Evolutionary conservation across 2,329 filamentous ascomycete genomes (phyloP), one percentile per base, ranked within the genome.

Genomic region (Fusarium cyanostomum): DNA sequence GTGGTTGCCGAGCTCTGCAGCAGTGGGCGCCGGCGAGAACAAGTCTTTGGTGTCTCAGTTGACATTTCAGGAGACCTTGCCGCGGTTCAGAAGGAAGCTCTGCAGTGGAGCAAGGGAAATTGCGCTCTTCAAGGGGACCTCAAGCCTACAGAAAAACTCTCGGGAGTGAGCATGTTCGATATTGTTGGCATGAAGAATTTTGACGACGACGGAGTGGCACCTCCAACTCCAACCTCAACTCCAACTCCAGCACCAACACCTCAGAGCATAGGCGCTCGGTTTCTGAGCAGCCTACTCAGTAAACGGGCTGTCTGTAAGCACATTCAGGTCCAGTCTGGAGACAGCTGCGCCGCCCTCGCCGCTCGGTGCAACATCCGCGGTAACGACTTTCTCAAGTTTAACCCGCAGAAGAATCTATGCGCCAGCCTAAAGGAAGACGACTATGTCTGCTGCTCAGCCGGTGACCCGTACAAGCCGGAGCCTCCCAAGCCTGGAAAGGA

Each of bases 341-440:
- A 80, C 51, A 52, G 65, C 26, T 81, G 79, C 51, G 64, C 37
- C 4, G 35, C 71, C 1, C 63, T 81, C 2, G 76, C 76, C 1
- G 13, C 57, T 4, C 65, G 68, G 26, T 81, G 78, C 49, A 73
- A 76, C 7, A 78, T 82, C 28, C 72, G 74, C 0, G 58, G 56
- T 4, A 51, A 52, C 8, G 66, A 80, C n/a, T 75, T 80, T 27
- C 68, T 57, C 3, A 71, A 73, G 38, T 77, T 71, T 56, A 80
- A 81, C 55, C 30, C 54, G 1, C 26, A 38, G 13, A 18, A 37
- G 4, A 62, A 59, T 15, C 58, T 74, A 2, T 78, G 75, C 52
- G 43, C 62, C 8, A 70, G 48, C 1, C 64, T 82, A 7, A 30
- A 38, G 6, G 63, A 67, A 0, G 68, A 65, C 3, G 64, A 76